Evolutionary conservation across 2,329 filamentous ascomycete genomes (phyloP), one percentile per base, ranked within the genome.

Genomic region (Apiospora saccharicola): DNA sequence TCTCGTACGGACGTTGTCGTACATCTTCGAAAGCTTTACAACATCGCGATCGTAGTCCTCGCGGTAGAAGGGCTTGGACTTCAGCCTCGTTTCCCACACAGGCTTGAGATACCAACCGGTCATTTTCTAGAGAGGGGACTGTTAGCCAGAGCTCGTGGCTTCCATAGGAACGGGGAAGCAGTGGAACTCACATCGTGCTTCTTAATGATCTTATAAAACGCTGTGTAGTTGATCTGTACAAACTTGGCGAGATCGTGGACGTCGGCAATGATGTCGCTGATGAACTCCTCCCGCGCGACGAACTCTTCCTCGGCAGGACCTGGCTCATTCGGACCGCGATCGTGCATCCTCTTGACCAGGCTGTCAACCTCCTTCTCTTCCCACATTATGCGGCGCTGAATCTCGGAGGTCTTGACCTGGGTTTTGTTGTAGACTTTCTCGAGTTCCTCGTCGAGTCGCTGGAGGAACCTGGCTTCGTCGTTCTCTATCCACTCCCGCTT

Each of bases 141-240:
- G 34, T 64, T 64, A 64, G 57, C 16, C 34, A 14, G 57, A 41
- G 57, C 30, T 64, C 34, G 34, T 34, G 13, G 41, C 19, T 64
- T 37, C 34, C 19, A 41, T 34, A 5, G 30, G 41, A 34, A 19
- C 13, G n/a, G 24, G 12, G n/a, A 43, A 44, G 6, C 34, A 19
- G 34, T 13, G 3, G 30, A 69, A 85, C 93, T 77, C 83, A 96
- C 94, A 85, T 98, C 96, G 83, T 99, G 96, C 88, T 99, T 99
- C 88, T 99, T 99, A 84, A 99, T 98, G 75, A 99, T 99, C 88
- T 99, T 99, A 86, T 98, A 97, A 82, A 99, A 99, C 6, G 96
- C 96, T 0, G 96, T 98, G 81, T 99, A 99, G 85, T 99, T 99
- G 80, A 99, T 86, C 85, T 98, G 96, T 8, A 97, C 97, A 82